These are phyloP conservation scores for Mycothermus thermophilus DNA, from an alignment of 495 filamentous ascomycete species.

Conservation along the genomic window DNA sequence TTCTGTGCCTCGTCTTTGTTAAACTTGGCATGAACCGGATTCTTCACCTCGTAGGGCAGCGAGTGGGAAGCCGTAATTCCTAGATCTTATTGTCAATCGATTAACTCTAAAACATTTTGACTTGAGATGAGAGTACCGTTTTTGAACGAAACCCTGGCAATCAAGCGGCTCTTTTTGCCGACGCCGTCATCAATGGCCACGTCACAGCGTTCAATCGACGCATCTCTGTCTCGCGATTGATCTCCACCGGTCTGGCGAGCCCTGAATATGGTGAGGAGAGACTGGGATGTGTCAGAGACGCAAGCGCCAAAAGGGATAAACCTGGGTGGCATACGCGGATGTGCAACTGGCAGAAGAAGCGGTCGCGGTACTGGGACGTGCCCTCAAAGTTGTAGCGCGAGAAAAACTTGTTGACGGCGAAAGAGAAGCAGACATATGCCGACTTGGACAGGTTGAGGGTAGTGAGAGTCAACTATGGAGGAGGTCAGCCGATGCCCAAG, in stretches of 20 bases:
- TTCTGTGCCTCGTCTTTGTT: conserved; percentile 55
- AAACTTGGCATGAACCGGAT: conserved; percentile 79
- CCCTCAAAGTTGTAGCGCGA: conserved; percentile 54
- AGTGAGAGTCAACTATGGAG: conserved; percentile 56
- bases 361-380: conserved; percentile 29
- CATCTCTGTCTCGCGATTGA: conserved; percentile 36
- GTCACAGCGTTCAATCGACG: conserved; percentile 75
- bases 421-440: conserved; percentile 70
- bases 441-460: conserved; percentile 88
- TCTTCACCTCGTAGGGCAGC: conserved; percentile 72
- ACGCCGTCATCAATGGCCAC: conserved; percentile 64
- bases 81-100: conserved; percentile 17
- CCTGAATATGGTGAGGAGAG: conserved; percentile 32
- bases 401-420: conserved; percentile 68
- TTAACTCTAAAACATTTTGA: too few relatives aligned
- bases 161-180: conserved; percentile 63
- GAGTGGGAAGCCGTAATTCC: conserved; percentile 87
- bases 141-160: conserved; percentile 70
- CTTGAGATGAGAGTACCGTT: conserved; percentile 69
- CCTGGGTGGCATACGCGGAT: conserved; percentile 22
- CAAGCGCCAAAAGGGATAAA: not conserved
- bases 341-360: conserved; percentile 35
- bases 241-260: conserved; percentile 24
- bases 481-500: not conserved
- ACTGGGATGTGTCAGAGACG: conserved; percentile 17